Evolutionary conservation across 139 green algal species (phyloP).

Genomic region (Closterium sp.): DNA sequence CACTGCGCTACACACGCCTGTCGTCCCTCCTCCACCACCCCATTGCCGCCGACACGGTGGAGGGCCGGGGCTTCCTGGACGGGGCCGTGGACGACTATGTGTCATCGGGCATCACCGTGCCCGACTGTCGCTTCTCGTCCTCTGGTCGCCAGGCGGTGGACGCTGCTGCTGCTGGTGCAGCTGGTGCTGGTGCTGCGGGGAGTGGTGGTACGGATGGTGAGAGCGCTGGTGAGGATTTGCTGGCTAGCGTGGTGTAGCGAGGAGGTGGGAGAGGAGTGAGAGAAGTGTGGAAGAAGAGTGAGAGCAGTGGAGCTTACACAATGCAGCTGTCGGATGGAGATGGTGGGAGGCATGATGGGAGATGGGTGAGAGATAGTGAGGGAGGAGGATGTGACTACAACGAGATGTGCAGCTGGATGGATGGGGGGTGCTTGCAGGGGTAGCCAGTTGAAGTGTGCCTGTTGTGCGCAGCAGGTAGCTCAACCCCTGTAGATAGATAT

Average conservation of each 20-base stretch:
- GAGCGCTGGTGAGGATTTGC: background rate
- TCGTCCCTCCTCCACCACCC: background rate
- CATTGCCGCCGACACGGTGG: constrained; percentile 24
- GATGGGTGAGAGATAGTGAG: background rate
- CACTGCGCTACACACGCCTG: background rate
- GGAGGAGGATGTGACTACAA: background rate
- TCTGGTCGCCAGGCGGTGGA: background rate
- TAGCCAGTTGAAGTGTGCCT: background rate
- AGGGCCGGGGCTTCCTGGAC: constrained; percentile 30
- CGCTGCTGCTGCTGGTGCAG: background rate
- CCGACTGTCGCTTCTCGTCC: constrained; percentile 20
- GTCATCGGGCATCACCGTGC: background rate
- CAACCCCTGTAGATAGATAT: background rate
- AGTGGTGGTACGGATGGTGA: background rate
- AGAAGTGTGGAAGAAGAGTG: too few relatives aligned
- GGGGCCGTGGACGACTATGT: background rate
- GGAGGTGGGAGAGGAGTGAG: too few relatives aligned
- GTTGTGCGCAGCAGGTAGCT: background rate
- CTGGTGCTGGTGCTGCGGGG: background rate
- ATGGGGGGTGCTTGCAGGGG: background rate
- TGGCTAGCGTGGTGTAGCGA: background rate
- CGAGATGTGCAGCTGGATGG: background rate
- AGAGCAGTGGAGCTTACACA: too few relatives aligned
- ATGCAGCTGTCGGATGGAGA: too few relatives aligned
- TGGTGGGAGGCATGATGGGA: too few relatives aligned